Conservation (phyloP, 345 rosid species). For the Euphorbia tirucalli region DNA sequence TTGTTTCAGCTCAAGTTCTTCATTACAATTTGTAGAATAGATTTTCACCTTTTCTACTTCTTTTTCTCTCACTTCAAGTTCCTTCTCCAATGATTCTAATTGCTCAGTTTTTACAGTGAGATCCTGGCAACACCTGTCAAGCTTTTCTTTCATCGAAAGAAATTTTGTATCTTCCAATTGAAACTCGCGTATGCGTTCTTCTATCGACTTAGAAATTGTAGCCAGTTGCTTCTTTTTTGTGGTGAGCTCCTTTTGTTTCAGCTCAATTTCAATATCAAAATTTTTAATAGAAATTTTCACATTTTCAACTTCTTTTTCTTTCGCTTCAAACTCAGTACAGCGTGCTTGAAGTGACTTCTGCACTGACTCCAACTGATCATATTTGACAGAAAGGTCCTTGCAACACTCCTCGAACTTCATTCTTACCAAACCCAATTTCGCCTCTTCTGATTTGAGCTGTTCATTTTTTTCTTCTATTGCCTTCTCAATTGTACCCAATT, state of each 20-base stretch:
- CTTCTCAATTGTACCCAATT: slow-evolving; percentile 4
- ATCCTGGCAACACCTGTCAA: background rate
- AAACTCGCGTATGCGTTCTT: too few relatives aligned
- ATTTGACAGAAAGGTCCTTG: too few relatives aligned
- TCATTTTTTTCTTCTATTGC: background rate
- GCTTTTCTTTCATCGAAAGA: background rate
- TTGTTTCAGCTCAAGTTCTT: slow-evolving; percentile 20
- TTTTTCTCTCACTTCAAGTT: slow-evolving; percentile 4
- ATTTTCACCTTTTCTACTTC: slow-evolving; percentile 14
- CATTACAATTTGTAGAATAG: background rate
- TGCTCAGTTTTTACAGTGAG: background rate
- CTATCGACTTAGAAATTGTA: background rate
- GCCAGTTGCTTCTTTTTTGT: too few relatives aligned
- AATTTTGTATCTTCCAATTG: background rate
- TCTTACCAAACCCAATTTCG: slow-evolving; percentile 8
- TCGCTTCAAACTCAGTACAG: background rate
- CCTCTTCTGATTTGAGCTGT: slow-evolving; percentile 9
- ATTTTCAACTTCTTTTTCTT: slow-evolving; percentile 20
- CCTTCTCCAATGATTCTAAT: slow-evolving; percentile 3
- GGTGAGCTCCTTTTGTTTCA: slow-evolving; percentile 20
- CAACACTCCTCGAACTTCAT: background rate
- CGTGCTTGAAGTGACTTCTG: slow-evolving; percentile 6
- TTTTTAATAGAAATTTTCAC: background rate
- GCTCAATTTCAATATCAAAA: slow-evolving; percentile 3
- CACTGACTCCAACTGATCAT: background rate